These are phyloP conservation scores for Lupinus albus DNA, from an alignment of 306 rosid species.

Conservation along the genomic window DNA sequence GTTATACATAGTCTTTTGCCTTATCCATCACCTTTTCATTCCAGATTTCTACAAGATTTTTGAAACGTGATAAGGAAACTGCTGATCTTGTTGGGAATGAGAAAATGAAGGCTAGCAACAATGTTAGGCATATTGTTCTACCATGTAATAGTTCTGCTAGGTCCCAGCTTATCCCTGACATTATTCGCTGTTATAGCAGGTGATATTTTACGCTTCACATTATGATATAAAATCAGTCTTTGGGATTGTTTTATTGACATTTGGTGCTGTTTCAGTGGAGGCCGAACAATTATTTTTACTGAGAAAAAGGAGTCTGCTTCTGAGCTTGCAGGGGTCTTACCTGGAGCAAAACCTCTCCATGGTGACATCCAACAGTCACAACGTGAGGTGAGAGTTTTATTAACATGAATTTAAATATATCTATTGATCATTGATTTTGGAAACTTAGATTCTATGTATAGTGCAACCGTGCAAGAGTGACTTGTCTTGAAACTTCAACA, in stretches of 20 bases:
- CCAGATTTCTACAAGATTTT: conserved; percentile 76
- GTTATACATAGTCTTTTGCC: neutral
- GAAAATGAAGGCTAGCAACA: conserved; percentile 87
- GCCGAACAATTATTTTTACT: conserved; percentile 81
- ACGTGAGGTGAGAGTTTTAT: conserved; percentile 66
- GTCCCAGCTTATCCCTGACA: conserved; percentile 80
- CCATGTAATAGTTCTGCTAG: conserved; percentile 76
- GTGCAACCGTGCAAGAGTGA: neutral
- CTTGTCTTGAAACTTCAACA: neutral
- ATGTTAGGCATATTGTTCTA: conserved; percentile 87
- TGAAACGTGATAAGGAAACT: conserved; percentile 73
- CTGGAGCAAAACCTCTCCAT: conserved; percentile 81
- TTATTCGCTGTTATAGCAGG: conserved; percentile 92
- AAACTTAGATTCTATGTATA: neutral
- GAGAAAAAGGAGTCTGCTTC: conserved; percentile 89
- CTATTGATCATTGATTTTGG: neutral
- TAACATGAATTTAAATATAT: neutral
- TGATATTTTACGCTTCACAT: conserved; percentile 32
- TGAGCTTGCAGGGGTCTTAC: conserved; percentile 71
- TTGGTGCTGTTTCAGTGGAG: conserved; percentile 64
- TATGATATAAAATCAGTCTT: neutral
- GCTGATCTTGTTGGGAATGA: conserved; percentile 93
- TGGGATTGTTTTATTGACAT: neutral
- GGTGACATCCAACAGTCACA: conserved; percentile 91
- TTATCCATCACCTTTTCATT: conserved; percentile 20